Conservation (phyloP, 2,329 filamentous ascomycete genomes). For the Hymenotorrendiella dingleyae region DNA sequence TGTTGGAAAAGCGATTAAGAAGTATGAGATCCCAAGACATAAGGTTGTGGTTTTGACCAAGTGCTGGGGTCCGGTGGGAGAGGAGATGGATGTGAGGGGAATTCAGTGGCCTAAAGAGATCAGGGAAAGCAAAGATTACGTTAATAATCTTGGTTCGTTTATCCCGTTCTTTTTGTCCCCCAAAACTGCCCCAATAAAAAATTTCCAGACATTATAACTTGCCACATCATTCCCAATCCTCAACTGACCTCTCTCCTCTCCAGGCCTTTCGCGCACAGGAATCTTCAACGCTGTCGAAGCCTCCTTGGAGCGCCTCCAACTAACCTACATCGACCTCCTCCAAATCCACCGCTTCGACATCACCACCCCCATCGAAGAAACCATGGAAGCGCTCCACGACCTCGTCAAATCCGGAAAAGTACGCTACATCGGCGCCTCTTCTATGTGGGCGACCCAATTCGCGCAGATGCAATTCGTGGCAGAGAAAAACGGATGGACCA, state of each 20-base stretch:
- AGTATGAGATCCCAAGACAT: conserved; percentile 50
- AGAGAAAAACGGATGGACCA: conserved; percentile 47
- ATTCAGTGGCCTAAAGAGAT: conserved; percentile 35
- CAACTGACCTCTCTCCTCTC: no score
- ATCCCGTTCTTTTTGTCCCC: conserved; percentile 12
- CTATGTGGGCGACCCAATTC: conserved; percentile 45
- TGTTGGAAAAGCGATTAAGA: conserved; percentile 53
- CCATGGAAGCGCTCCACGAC: conserved; percentile 58
- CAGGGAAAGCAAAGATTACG: conserved; percentile 41
- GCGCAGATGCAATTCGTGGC: conserved; percentile 44
- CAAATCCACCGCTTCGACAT: conserved; percentile 55
- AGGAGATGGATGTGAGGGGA: conserved; percentile 30
- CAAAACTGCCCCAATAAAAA: no score
- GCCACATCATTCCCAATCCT: no score
- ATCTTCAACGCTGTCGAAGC: conserved; percentile 62
- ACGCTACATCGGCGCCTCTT: conserved; percentile 46
- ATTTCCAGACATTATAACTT: no score
- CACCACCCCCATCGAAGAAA: conserved; percentile 47
- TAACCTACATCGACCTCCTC: conserved; percentile 52
- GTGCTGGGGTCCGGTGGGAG: conserved; percentile 44
- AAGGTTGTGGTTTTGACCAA: conserved; percentile 55
- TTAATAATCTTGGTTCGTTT: conserved; percentile 33
- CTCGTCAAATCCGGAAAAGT: conserved; percentile 52
- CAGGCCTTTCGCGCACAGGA: conserved; percentile 54
- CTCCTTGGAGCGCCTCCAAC: conserved; percentile 48